Percentiles rank a stretch among this genome's conserved stretches.
Conservation (phyloP, 768 basidiomycete species). For the Tulasnella sp. region DNA sequence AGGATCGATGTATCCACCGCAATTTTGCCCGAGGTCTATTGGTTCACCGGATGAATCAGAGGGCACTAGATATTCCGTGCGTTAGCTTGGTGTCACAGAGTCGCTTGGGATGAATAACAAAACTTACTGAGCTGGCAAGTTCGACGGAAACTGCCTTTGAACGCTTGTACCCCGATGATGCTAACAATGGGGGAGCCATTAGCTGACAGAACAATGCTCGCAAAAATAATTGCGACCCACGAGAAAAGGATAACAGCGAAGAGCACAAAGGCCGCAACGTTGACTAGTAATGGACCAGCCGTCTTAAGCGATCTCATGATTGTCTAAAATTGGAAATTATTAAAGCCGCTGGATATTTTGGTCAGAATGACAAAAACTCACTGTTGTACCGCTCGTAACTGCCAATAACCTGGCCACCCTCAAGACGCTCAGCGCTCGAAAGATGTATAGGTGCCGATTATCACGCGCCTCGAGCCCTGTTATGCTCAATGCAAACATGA, state of each 20-base stretch:
- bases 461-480: slow-evolving; percentile 50
- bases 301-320: slow-evolving; percentile 89
- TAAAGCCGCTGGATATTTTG: neutral
- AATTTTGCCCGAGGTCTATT: slow-evolving; percentile 37
- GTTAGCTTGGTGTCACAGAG: too few relatives aligned
- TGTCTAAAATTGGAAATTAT: slow-evolving; percentile 32
- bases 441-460: slow-evolving; percentile 63
- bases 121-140: slow-evolving; percentile 25
- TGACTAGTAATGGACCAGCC: slow-evolving; percentile 76
- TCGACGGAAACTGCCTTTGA: slow-evolving; percentile 65
- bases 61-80: too few relatives aligned
- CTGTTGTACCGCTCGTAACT: slow-evolving; percentile 84
- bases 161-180: slow-evolving; percentile 89
- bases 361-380: slow-evolving; percentile 28
- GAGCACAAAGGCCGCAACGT: slow-evolving; percentile 80
- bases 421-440: slow-evolving; percentile 78
- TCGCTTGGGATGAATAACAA: too few relatives aligned
- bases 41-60: too few relatives aligned
- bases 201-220: neutral
- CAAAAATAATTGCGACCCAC: slow-evolving; percentile 31
- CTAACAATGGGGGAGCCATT: slow-evolving; percentile 31
- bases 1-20: slow-evolving; percentile 71
- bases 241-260: slow-evolving; percentile 85
- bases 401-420: slow-evolving; percentile 70
- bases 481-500: slow-evolving; percentile 59